phyloP scores from a whole-genome alignment of 2,329 filamentous ascomycete species.

The Claviceps humidiphila region DNA sequence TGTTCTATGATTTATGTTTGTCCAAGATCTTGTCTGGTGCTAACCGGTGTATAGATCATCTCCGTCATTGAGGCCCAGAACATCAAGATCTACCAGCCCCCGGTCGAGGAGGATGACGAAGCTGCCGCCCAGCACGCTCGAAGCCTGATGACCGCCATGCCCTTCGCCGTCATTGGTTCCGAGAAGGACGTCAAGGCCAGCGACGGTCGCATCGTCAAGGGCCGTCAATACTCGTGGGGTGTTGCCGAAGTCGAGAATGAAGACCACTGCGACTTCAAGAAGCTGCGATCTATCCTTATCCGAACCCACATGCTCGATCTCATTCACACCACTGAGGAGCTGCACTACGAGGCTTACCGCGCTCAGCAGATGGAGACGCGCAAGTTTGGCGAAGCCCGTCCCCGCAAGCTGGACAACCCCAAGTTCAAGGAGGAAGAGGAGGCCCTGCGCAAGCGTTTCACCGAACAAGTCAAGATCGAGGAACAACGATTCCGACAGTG shows the following conservation, averaged over 20 bases:
- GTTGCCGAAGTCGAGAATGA: slow-evolving; percentile 99
- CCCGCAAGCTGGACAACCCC: slow-evolving; percentile 97
- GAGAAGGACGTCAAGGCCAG: slow-evolving; percentile 98
- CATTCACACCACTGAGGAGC: slow-evolving; percentile 98
- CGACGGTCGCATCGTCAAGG: slow-evolving; percentile 95
- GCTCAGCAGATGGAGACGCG: slow-evolving; percentile 99
- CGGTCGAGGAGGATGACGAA: slow-evolving; percentile 96
- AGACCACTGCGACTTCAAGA: slow-evolving; percentile 99
- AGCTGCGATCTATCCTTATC: slow-evolving; percentile 96
- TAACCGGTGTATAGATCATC: slow-evolving; percentile 52
- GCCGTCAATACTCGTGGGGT: slow-evolving; percentile 97
- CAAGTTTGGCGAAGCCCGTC: slow-evolving; percentile 96
- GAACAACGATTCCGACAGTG: slow-evolving; percentile 98
- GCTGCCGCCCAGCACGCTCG: slow-evolving; percentile 89
- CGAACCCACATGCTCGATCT: slow-evolving; percentile 99
- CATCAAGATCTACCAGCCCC: slow-evolving; percentile 99
- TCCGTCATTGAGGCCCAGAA: slow-evolving; percentile 94
- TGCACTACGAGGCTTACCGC: slow-evolving; percentile 98
- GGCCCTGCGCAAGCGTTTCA: slow-evolving; percentile 95
- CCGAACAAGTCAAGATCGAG: slow-evolving; percentile 99
- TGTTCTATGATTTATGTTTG: background rate
- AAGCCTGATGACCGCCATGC: slow-evolving; percentile 91
- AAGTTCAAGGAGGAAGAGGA: slow-evolving; percentile 99
- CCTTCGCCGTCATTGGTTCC: slow-evolving; percentile 95
- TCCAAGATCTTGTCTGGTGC: slow-evolving; percentile 6